A percentile compares a stretch with the other conserved stretches of the same genome.
Evolutionary conservation across 768 basidiomycete genomes (phyloP).

Genomic region (Leccinum ochraceum): DNA sequence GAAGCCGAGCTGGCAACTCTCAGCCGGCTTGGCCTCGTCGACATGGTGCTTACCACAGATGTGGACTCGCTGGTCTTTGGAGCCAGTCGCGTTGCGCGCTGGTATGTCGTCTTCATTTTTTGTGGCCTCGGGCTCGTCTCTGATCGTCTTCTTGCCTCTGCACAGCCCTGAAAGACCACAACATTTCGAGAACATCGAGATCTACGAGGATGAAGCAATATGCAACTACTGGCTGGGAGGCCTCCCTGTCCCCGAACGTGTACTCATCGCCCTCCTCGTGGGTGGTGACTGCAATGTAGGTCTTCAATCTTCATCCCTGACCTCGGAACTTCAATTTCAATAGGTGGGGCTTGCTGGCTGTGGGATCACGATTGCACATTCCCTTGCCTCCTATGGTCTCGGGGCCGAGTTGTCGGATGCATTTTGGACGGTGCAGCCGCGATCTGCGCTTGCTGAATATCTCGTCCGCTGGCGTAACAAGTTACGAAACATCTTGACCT

Average conservation of each 20-base stretch:
- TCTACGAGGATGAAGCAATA: neutral
- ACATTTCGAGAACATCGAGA: neutral
- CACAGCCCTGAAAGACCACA: neutral
- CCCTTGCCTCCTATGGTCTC: neutral
- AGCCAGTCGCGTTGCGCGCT: neutral
- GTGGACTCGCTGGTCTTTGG: constrained; percentile 1
- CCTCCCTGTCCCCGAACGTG: too few species aligned
- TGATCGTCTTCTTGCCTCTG: neutral
- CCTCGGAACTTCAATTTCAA: neutral
- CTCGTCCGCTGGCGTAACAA: neutral
- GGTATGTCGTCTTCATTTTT: neutral
- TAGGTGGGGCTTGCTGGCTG: neutral
- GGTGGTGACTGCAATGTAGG: neutral
- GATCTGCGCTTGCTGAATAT: neutral
- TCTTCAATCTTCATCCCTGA: too few species aligned
- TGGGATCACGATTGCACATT: neutral
- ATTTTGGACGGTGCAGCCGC: neutral
- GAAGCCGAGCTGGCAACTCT: constrained; percentile 1
- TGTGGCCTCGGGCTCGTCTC: neutral
- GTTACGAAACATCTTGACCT: too few species aligned
- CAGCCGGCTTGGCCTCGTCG: neutral
- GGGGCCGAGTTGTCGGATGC: neutral
- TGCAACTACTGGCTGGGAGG: neutral
- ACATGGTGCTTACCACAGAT: neutral
- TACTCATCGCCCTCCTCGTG: neutral